These are phyloP conservation scores for Stephania cephalantha DNA, from an alignment of 164 flowering plant genomes.

Conservation along the genomic window DNA sequence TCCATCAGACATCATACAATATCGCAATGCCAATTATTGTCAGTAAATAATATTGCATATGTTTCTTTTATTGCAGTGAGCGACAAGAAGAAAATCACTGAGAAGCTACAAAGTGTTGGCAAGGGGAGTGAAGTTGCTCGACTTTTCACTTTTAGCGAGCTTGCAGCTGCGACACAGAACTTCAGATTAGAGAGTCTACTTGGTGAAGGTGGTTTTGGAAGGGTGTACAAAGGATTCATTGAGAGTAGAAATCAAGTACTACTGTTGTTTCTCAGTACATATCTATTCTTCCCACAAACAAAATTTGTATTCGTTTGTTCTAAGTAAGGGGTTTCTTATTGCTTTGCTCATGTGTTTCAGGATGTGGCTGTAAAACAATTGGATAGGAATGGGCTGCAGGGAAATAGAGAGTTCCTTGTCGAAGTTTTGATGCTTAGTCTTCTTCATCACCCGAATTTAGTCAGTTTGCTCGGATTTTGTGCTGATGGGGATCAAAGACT, in stretches of 20 bases:
- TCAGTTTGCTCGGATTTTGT: slow-evolving; percentile 75
- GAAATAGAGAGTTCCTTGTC: slow-evolving; percentile 76
- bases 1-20: no score
- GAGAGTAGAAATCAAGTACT: slow-evolving; percentile 41
- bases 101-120: slow-evolving; percentile 44
- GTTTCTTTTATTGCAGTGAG: slow-evolving; percentile 27
- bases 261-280: neutral
- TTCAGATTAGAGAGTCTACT: slow-evolving; percentile 46
- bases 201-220: slow-evolving; percentile 89
- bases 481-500: slow-evolving; percentile 75
- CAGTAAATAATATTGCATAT: no score
- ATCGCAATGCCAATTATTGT: no score
- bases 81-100: slow-evolving; percentile 41
- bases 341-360: slow-evolving; percentile 21
- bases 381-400: slow-evolving; percentile 80
- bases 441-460: slow-evolving; percentile 63
- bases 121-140: slow-evolving; percentile 47
- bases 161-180: slow-evolving; percentile 50
- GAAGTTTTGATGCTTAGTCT: slow-evolving; percentile 77
- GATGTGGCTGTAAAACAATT: slow-evolving; percentile 78
- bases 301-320: neutral
- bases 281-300: neutral
- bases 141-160: slow-evolving; percentile 48
- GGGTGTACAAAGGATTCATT: slow-evolving; percentile 63
- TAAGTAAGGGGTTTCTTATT: neutral